Evolutionary conservation across 2,329 filamentous ascomycete species (phyloP).

Genomic region (Nigrospora oryzae): DNA sequence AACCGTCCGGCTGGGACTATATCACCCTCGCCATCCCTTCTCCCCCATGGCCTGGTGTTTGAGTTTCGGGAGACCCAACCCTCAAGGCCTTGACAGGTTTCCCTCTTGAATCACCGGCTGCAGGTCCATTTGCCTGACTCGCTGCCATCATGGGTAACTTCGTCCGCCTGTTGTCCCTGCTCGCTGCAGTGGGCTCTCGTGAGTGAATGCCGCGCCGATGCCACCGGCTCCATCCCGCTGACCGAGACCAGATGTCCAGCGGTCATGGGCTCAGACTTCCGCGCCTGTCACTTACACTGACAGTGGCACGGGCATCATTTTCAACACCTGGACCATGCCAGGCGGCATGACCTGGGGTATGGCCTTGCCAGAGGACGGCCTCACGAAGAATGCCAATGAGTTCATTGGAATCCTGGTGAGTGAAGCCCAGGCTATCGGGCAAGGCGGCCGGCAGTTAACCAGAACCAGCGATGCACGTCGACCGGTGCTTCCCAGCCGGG

Average conservation of each 20-base stretch:
- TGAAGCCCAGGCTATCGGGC: background rate
- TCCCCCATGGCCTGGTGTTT: background rate
- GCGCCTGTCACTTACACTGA: conserved; percentile 4
- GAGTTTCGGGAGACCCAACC: too few relatives aligned
- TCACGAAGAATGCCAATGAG: conserved; percentile 39
- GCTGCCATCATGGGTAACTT: conserved; percentile 1
- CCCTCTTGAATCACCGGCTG: background rate
- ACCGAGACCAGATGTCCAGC: conserved; percentile 2
- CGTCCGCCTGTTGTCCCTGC: background rate
- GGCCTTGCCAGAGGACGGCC: conserved; percentile 39
- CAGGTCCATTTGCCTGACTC: background rate
- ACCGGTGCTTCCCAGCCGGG: conserved; percentile 36
- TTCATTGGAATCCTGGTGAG: conserved; percentile 52
- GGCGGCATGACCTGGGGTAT: conserved; percentile 46
- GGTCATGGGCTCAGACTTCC: conserved; percentile 3
- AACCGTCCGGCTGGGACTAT: background rate
- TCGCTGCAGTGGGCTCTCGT: conserved; percentile 1
- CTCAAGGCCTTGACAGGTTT: background rate
- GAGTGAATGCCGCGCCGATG: background rate
- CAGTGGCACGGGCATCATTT: conserved; percentile 39
- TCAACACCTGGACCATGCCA: conserved; percentile 38
- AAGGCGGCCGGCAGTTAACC: background rate
- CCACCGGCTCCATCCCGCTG: background rate
- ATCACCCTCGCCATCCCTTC: background rate
- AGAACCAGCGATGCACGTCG: conserved; percentile 32